A percentile compares a stretch with the other conserved stretches of the same genome.
phyloP scores from a whole-genome alignment of 345 rosid species.

The Citrus inodora region DNA sequence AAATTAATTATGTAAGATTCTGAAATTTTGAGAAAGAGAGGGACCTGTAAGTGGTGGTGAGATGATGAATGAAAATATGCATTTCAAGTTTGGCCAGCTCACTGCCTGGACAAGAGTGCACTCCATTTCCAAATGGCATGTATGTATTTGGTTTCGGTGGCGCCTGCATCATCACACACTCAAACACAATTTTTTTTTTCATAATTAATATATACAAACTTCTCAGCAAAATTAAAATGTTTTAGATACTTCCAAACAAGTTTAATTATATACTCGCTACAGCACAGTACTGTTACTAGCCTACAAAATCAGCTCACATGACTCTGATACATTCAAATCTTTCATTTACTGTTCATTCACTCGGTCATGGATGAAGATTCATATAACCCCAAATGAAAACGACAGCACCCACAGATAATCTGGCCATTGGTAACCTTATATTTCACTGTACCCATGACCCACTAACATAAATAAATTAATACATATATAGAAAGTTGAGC shows the following conservation, averaged over 20 bases:
- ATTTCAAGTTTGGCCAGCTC: constrained; percentile 96
- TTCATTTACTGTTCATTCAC: constrained; percentile 13
- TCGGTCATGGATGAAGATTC: constrained; percentile 6
- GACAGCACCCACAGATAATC: constrained; percentile 12
- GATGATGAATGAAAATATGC: constrained; percentile 84
- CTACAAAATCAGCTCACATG: constrained; percentile 53
- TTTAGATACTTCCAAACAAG: not conserved
- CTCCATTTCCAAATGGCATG: constrained; percentile 93
- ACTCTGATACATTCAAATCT: constrained; percentile 11
- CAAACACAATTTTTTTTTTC: not conserved
- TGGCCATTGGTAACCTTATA: constrained; percentile 27
- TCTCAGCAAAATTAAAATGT: not conserved
- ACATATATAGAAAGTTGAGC: not conserved
- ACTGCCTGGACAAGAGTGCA: constrained; percentile 97
- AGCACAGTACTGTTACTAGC: constrained; percentile 15
- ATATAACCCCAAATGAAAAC: constrained; percentile 17
- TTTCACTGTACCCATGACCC: constrained; percentile 2
- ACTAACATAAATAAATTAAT: not conserved
- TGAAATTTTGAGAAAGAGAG: not conserved
- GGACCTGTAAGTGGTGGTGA: constrained; percentile 73
- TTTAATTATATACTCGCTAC: not conserved
- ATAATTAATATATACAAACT: not conserved
- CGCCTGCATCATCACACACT: constrained; percentile 55
- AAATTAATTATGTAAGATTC: not conserved
- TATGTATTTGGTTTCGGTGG: constrained; percentile 75